Base-by-base conservation (phyloP, 139 green algal genomes). In the Trebouxia sp. region DNA sequence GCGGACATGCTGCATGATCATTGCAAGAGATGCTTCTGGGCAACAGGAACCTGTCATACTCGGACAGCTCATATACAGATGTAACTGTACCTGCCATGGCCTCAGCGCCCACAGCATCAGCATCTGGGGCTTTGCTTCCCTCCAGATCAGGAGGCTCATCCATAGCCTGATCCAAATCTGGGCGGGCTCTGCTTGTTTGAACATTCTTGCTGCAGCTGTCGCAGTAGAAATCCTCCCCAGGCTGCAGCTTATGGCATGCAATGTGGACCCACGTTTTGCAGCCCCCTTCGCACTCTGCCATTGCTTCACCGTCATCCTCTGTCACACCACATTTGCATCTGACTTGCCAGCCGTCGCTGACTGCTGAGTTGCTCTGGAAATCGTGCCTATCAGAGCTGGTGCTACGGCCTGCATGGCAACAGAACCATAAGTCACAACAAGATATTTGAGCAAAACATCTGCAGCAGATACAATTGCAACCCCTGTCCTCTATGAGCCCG, bases 261-360 rank as follows among this genome's bases (percentile, higher is more conserved):
- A 42, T 65, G 53, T 84, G 80, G 32, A 80, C 69, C 80, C 80
- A 84, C 3, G 55, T 51, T 39, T 80, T 76, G 55, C 80, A 84
- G 37, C 24, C 77, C 6, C 41, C 30, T 43, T 84, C 80, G 69
- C 80, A 84, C 80, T 84, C 80, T 6, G 78, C 26, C 80, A 84
- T 80, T 9, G 24, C 28, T 41, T 56, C 35, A 28, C 80, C 80
- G 55, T 84, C 80, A 50, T 84, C 70, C 5, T 76, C 53, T 0
- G 39, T 76, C 28, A 55, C 80, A 1, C 70, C 55, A 41, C 80
- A 84, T 0, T n/a, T 48, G 72, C 80, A 84, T 7, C 15, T 47
- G 42, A 84, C 80, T 48, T 76, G 39, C 76, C 67, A 56, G 37
- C 67, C 42, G 0, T 38, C 67, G 11, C 67, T 77, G 67, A 51